Conservation (phyloP, 176 grass and related monocot genomes). For the Phoenix dactylifera region DNA sequence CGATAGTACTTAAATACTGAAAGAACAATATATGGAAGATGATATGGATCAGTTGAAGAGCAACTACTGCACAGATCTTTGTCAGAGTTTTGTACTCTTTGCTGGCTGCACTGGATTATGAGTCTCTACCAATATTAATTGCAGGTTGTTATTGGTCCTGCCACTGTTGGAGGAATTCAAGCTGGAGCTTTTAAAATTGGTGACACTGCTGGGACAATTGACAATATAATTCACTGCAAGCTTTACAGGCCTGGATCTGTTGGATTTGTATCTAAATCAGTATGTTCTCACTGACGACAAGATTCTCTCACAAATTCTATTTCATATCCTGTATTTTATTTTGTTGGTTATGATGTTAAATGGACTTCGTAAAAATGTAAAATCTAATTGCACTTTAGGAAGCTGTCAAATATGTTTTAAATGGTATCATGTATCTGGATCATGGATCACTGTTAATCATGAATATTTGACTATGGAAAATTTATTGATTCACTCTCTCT, state of each 20-base stretch:
- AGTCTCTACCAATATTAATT: background rate
- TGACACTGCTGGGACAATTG: conserved; percentile 97
- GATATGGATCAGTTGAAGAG: background rate
- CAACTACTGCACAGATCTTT: background rate
- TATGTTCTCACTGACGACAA: conserved; percentile 13
- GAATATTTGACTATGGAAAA: no score
- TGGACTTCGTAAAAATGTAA: no score
- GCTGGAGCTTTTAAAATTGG: conserved; percentile 98
- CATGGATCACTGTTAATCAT: no score
- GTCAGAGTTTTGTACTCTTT: no score
- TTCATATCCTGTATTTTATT: no score
- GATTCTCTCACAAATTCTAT: no score
- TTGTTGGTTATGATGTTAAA: no score
- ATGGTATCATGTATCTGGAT: no score
- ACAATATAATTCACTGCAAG: conserved; percentile 97
- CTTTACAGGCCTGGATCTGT: conserved; percentile 97
- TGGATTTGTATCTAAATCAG: conserved; percentile 99
- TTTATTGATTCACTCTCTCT: no score
- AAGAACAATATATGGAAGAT: conserved; percentile 1
- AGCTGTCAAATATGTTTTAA: no score
- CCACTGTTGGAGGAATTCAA: conserved; percentile 95
- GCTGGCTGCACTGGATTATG: no score
- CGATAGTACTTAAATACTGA: background rate
- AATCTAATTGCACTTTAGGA: no score
- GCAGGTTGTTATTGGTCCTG: conserved; percentile 93